Evolutionary conservation across 345 rosid species (phyloP).

Genomic region (Eutrema japonicum): DNA sequence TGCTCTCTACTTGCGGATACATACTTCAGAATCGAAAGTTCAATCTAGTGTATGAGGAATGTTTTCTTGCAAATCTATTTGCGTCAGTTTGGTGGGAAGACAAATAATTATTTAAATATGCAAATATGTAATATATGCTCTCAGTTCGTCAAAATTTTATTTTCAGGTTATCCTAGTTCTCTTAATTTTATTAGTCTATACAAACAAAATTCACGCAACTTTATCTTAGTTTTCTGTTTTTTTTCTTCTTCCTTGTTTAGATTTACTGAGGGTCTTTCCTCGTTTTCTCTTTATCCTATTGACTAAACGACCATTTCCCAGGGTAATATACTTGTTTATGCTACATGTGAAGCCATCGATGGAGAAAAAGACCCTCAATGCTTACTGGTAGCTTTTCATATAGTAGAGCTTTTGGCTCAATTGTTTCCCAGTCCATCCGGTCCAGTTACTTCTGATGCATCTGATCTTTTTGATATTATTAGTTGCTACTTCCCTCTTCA

Average conservation of each 20-base stretch:
- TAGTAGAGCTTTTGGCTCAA: constrained; percentile 64
- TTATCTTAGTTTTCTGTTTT: constrained; percentile 13
- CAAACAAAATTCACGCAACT: not conserved
- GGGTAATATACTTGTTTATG: constrained; percentile 67
- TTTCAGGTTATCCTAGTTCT: constrained; percentile 1
- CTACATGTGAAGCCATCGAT: constrained; percentile 74
- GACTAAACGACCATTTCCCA: constrained; percentile 35
- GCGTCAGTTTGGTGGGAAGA: constrained; percentile 1
- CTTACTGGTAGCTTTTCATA: constrained; percentile 74
- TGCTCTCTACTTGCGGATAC: not conserved
- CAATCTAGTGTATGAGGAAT: constrained; percentile 4
- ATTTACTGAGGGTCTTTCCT: constrained; percentile 12
- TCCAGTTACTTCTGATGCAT: constrained; percentile 60
- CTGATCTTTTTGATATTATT: constrained; percentile 65
- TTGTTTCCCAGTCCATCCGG: constrained; percentile 71
- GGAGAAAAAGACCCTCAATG: constrained; percentile 95
- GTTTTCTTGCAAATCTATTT: constrained; percentile 13
- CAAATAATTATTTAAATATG: not conserved
- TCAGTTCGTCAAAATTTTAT: not conserved
- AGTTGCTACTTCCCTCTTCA: constrained; percentile 87
- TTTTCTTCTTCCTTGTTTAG: constrained; percentile 1
- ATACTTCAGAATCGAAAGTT: not conserved
- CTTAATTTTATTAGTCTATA: not conserved
- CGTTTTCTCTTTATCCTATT: constrained; percentile 1
- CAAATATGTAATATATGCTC: constrained; percentile 9